Base-by-base conservation (phyloP, 306 rosid species). In the Dalbergia oliveri region DNA sequence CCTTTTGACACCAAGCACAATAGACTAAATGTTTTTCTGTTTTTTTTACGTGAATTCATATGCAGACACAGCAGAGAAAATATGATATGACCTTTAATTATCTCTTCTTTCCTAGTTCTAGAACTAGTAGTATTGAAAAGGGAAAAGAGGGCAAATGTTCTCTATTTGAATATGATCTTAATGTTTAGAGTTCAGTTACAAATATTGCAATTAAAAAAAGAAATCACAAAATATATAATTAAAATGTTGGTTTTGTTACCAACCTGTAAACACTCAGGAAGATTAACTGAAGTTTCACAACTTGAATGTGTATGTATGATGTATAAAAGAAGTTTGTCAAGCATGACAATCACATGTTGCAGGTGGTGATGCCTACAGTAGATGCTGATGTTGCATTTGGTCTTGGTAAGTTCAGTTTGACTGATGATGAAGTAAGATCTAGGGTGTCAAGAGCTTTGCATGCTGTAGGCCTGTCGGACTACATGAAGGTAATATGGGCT, bases 311-410 rank as follows among this genome's bases (percentile, higher is more conserved):
- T 8, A 14, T 65, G 11, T 44, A 31, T 41, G 43, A 62, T 71
- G 67, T 18, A 44, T 53, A 50, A 35, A 16, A 57, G 31, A 73
- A 43, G 59, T 58, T 12, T 66, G 45, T 63, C 53, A 83, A 43
- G 13, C 31, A 50, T 34, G 53, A 45, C 13, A 31, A 72, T 50
- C 59, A 21, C 62, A 67, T 83, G 62, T 70, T 72, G 72, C 88
- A 91, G 97, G 97, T 93, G 80, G 98, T 93, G 56, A 86, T 91
- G 98, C 97, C 98, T 37, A 93, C 93, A 4, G 97, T 91, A 43
- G 97, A 93, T 80, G 85, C 93, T 66, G 97, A 93, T 51, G 98
- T 91, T 79, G 98, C 97, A 58, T 93, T 93, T 86, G 94, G 97
- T 65, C 97, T 91, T 57, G 97, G 97, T 69, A 91, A 93, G 86